phyloP scores from a whole-genome alignment of 129 eudicot species.

The Centella asiatica region DNA sequence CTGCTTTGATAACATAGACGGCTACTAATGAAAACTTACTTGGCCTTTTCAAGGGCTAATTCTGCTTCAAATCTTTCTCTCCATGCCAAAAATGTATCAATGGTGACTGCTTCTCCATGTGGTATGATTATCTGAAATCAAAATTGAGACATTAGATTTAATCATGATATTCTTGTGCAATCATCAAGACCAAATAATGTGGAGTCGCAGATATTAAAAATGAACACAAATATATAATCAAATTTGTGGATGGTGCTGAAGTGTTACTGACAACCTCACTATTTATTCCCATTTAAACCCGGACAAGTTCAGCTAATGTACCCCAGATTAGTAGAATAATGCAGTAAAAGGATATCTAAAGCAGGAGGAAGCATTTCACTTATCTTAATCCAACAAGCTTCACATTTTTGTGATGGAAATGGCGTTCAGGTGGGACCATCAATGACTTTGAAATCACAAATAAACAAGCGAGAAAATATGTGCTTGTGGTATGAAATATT shows the following conservation, averaged over 20 bases:
- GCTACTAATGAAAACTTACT: constrained; percentile 60
- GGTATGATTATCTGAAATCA: constrained; percentile 63
- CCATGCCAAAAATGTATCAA: constrained; percentile 90
- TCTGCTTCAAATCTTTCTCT: constrained; percentile 93
- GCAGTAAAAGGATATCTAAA: background rate
- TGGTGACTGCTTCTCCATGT: constrained; percentile 91
- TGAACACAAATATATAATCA: background rate
- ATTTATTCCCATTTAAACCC: background rate
- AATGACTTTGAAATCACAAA: no score
- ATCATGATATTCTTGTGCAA: no score
- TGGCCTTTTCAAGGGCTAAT: constrained; percentile 89
- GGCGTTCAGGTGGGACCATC: no score
- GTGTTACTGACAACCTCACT: background rate
- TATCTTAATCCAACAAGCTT: background rate
- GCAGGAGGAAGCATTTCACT: background rate
- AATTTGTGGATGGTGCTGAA: background rate
- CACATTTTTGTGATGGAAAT: background rate
- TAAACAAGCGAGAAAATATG: no score
- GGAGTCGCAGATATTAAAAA: background rate
- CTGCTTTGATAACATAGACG: background rate
- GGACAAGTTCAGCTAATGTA: background rate
- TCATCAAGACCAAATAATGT: background rate
- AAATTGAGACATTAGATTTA: no score
- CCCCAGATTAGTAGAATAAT: background rate
- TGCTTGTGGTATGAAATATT: no score